These are phyloP conservation scores for Pyropia haitanensis DNA, from an alignment of 23 red algal genomes.

Conservation along the genomic window DNA sequence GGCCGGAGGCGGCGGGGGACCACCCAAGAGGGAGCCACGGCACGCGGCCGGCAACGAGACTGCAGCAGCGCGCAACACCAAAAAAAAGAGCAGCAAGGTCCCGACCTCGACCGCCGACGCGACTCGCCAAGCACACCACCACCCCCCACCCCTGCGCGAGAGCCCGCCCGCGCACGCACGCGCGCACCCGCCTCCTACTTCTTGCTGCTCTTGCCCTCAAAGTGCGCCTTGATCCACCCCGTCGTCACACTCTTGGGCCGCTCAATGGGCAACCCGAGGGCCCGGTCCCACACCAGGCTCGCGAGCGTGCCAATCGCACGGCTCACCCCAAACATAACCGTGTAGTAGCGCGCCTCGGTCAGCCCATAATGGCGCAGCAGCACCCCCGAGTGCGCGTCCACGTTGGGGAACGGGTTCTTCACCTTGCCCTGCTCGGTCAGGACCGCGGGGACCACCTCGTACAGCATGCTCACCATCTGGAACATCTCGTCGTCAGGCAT, in stretches of 20 bases:
- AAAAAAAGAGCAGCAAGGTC: too few species aligned
- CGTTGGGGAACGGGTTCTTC: slow-evolving; percentile 98
- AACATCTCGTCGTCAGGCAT: slow-evolving; percentile 89
- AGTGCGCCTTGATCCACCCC: slow-evolving; percentile 65
- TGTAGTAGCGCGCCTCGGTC: slow-evolving; percentile 80
- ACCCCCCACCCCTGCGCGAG: too few species aligned
- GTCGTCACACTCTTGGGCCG: slow-evolving; percentile 92
- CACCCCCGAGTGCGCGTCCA: slow-evolving; percentile 92
- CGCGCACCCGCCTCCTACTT: too few species aligned
- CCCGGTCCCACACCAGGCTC: slow-evolving; percentile 92
- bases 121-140: too few species aligned
- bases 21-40: too few species aligned
- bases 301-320: slow-evolving; percentile 79
- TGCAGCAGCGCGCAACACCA: too few species aligned
- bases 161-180: too few species aligned
- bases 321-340: slow-evolving; percentile 87
- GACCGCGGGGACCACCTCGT: slow-evolving; percentile 91
- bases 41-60: too few species aligned
- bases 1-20: too few species aligned
- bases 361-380: slow-evolving; percentile 84
- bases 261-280: slow-evolving; percentile 80
- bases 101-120: too few species aligned
- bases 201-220: slow-evolving; percentile 20
- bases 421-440: slow-evolving; percentile 85
- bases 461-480: slow-evolving; percentile 79